A percentile compares a stretch with the other conserved stretches of the same genome.
Conservation (phyloP, 352 stramenopile species). For the Phytophthora idaei region DNA sequence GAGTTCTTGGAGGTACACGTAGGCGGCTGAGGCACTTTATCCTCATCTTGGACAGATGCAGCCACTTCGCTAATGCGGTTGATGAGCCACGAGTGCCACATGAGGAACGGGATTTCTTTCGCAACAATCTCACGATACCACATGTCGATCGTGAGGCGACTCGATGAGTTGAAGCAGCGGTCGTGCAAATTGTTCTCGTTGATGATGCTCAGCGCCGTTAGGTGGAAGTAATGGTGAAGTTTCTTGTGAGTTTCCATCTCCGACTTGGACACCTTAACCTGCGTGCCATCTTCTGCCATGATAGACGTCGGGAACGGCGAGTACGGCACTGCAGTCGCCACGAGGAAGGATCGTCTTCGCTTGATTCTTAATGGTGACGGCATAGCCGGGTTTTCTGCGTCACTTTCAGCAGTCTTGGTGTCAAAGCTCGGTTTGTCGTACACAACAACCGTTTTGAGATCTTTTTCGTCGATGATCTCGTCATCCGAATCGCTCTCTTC, state of each 20-base stretch:
- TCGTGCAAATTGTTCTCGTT: slow-evolving; percentile 86
- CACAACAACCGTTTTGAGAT: slow-evolving; percentile 12
- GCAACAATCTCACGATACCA: slow-evolving; percentile 85
- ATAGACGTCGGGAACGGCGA: slow-evolving; percentile 42
- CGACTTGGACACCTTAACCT: slow-evolving; percentile 50
- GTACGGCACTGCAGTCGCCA: slow-evolving; percentile 34
- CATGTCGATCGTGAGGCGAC: slow-evolving; percentile 80
- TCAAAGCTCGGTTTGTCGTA: slow-evolving; percentile 11
- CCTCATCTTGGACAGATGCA: slow-evolving; percentile 48
- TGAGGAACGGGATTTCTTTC: slow-evolving; percentile 73
- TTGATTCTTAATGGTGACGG: slow-evolving; percentile 27
- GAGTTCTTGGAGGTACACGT: slow-evolving; percentile 15
- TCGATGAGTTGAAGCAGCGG: slow-evolving; percentile 80
- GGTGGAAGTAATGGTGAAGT: slow-evolving; percentile 88
- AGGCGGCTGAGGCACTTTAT: slow-evolving; percentile 17
- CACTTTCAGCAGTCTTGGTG: background rate
- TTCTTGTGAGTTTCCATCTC: slow-evolving; percentile 83
- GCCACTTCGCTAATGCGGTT: slow-evolving; percentile 77
- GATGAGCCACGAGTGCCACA: slow-evolving; percentile 87
- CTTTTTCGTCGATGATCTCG: slow-evolving; percentile 39
- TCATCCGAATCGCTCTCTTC: slow-evolving; percentile 77
- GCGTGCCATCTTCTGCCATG: slow-evolving; percentile 37
- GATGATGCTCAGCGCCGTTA: slow-evolving; percentile 87
- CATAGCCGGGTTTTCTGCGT: slow-evolving; percentile 9
- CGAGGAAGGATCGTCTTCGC: slow-evolving; percentile 31